These are phyloP conservation scores for Xylariaceae sp. DNA, from an alignment of 2,329 filamentous ascomycete genomes.

Conservation along the genomic window DNA sequence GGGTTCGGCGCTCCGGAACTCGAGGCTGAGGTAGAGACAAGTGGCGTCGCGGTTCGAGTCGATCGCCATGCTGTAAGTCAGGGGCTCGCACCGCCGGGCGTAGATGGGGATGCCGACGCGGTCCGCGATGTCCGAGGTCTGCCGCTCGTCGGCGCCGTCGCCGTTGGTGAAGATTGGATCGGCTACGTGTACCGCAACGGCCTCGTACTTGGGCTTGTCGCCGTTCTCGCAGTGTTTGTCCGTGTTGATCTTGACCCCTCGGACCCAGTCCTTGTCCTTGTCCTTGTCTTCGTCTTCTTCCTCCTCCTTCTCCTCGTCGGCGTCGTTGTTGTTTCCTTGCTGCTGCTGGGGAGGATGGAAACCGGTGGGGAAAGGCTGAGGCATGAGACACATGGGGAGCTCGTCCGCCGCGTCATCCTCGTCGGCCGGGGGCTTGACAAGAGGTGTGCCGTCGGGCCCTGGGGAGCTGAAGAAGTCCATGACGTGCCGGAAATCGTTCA, in stretches of 20 bases:
- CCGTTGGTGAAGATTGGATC: slow-evolving; percentile 7
- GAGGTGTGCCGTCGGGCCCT: neutral
- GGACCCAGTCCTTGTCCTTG: too few species aligned
- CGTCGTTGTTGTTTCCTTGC: too few species aligned
- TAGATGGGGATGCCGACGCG: slow-evolving; percentile 15
- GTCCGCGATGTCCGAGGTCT: slow-evolving; percentile 14
- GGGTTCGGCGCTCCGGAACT: too few species aligned
- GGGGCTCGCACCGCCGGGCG: slow-evolving; percentile 9
- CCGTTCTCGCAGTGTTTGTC: slow-evolving; percentile 13
- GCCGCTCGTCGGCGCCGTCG: too few species aligned
- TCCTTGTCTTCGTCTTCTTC: too few species aligned
- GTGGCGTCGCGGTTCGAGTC: neutral
- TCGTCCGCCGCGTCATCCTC: too few species aligned
- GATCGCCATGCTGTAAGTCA: neutral
- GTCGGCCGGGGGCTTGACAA: too few species aligned
- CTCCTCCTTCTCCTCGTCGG: too few species aligned
- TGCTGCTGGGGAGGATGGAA: too few species aligned
- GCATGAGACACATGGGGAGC: too few species aligned
- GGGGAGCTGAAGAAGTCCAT: slow-evolving; percentile 12
- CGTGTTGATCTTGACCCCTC: slow-evolving; percentile 19
- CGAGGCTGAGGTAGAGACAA: neutral
- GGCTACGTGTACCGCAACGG: slow-evolving; percentile 5
- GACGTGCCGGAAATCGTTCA: slow-evolving; percentile 21
- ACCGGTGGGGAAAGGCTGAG: too few species aligned
- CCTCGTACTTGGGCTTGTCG: slow-evolving; percentile 15